A percentile compares a stretch with the other conserved stretches of the same genome.
These are phyloP conservation scores for Phytophthora fragariaefolia DNA, from an alignment of 352 stramenopile genomes.

Conservation along the genomic window DNA sequence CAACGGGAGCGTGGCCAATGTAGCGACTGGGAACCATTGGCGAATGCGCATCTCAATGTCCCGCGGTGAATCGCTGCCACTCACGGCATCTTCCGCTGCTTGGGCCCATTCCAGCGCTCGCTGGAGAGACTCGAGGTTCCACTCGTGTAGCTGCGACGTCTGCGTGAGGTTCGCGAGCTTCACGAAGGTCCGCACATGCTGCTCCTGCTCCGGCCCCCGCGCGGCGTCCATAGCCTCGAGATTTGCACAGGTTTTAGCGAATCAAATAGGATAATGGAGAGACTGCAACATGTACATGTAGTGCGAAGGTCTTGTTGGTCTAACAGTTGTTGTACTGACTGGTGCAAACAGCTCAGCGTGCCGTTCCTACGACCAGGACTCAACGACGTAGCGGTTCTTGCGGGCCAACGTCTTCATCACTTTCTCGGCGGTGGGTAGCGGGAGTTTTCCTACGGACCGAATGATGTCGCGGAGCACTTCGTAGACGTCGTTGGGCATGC, in stretches of 20 bases:
- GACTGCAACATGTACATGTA: background rate
- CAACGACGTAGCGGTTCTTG: conserved; percentile 85
- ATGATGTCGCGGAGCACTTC: conserved; percentile 90
- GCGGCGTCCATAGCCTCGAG: conserved; percentile 6
- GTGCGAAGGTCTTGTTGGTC: background rate
- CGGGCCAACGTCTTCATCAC: conserved; percentile 79
- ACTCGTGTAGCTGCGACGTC: conserved; percentile 56
- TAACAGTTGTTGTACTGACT: conserved; percentile 1
- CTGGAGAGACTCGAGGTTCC: conserved; percentile 57
- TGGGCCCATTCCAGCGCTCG: conserved; percentile 49
- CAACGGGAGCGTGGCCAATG: conserved; percentile 46
- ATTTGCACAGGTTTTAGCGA: conserved; percentile 17
- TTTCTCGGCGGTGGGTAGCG: conserved; percentile 64
- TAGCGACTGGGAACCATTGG: conserved; percentile 42
- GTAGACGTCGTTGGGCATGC: conserved; percentile 93
- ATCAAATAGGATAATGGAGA: conserved; percentile 14
- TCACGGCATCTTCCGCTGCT: conserved; percentile 40
- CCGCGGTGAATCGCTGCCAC: conserved; percentile 13
- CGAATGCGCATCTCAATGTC: conserved; percentile 35
- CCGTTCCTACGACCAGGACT: conserved; percentile 81
- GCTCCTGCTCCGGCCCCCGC: conserved; percentile 21
- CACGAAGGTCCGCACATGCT: conserved; percentile 47
- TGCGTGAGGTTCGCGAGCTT: conserved; percentile 58
- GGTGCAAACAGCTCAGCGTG: background rate
- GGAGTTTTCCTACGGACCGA: conserved; percentile 73